Conservation (phyloP, 176 grass and related monocot species). For the Tillandsia leiboldiana region DNA sequence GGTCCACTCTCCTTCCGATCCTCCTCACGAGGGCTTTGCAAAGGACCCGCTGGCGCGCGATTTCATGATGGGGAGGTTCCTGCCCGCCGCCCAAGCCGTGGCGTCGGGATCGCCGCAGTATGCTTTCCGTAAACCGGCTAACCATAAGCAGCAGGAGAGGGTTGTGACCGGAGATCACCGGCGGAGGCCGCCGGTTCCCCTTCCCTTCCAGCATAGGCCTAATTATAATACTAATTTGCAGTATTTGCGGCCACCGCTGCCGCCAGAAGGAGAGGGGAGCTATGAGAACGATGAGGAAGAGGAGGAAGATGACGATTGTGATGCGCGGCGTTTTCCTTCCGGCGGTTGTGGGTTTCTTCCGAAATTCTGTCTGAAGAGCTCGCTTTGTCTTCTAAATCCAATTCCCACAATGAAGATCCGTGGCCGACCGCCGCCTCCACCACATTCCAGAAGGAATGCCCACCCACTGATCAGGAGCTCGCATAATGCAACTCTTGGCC, state of each 20-base stretch:
- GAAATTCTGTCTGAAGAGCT: slow-evolving; percentile 58
- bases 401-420: slow-evolving; percentile 48
- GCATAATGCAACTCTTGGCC: background rate
- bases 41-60: slow-evolving; percentile 35
- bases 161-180: slow-evolving; percentile 5
- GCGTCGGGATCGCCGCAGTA: slow-evolving; percentile 65
- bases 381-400: slow-evolving; percentile 71
- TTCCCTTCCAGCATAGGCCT: slow-evolving; percentile 56
- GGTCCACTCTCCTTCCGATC: background rate
- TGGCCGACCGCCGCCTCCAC: slow-evolving; percentile 1
- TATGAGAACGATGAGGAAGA: slow-evolving; percentile 44
- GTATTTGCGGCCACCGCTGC: slow-evolving; percentile 30
- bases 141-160: background rate
- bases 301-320: slow-evolving; percentile 40
- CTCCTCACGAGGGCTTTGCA: background rate
- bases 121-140: slow-evolving; percentile 59
- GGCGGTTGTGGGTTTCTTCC: slow-evolving; percentile 88
- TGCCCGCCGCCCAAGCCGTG: slow-evolving; percentile 76
- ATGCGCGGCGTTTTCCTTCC: slow-evolving; percentile 39
- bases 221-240: slow-evolving; percentile 36
- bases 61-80: slow-evolving; percentile 85
- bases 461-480: slow-evolving; percentile 8
- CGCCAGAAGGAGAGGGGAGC: slow-evolving; percentile 22
- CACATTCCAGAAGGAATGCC: slow-evolving; percentile 7
- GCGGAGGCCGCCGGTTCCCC: slow-evolving; percentile 50